These are phyloP conservation scores for Glebionis coronaria DNA, from an alignment of 129 eudicot genomes.

Conservation along the genomic window DNA sequence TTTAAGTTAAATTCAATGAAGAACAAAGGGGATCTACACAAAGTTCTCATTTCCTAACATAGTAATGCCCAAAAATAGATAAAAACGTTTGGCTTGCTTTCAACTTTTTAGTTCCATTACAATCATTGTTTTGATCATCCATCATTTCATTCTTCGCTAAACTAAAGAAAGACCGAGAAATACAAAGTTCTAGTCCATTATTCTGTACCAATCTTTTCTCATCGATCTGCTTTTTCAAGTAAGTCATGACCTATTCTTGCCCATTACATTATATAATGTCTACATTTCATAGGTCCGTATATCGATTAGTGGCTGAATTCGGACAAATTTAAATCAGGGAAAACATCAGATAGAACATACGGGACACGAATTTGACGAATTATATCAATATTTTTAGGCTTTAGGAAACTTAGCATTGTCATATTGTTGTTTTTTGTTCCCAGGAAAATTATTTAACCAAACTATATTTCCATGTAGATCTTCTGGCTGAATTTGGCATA, in stretches of 20 bases:
- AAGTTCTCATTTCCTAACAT: slow-evolving; percentile 1
- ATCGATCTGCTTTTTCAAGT: slow-evolving; percentile 8
- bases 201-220: neutral
- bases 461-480: neutral
- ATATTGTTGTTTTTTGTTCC: neutral
- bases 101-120: slow-evolving; percentile 1
- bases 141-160: neutral
- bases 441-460: neutral
- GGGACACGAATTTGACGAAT: neutral
- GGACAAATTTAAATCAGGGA: neutral
- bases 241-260: slow-evolving; percentile 8
- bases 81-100: slow-evolving; percentile 3
- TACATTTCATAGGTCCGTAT: neutral
- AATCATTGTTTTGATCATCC: slow-evolving; percentile 5
- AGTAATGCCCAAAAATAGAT: slow-evolving; percentile 20
- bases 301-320: neutral
- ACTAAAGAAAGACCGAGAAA: slow-evolving; percentile 5
- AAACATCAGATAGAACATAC: no score
- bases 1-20: no score
- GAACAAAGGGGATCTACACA: no score
- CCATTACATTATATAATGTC: slow-evolving; percentile 12
- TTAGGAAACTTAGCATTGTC: no score
- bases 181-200: neutral
- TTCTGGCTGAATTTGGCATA: neutral
- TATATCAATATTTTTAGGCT: neutral